Evolutionary conservation across 495 filamentous ascomycete species (phyloP), one percentile per base, ranked within the genome.

Genomic region (Lasiosphaeris hirsuta): DNA sequence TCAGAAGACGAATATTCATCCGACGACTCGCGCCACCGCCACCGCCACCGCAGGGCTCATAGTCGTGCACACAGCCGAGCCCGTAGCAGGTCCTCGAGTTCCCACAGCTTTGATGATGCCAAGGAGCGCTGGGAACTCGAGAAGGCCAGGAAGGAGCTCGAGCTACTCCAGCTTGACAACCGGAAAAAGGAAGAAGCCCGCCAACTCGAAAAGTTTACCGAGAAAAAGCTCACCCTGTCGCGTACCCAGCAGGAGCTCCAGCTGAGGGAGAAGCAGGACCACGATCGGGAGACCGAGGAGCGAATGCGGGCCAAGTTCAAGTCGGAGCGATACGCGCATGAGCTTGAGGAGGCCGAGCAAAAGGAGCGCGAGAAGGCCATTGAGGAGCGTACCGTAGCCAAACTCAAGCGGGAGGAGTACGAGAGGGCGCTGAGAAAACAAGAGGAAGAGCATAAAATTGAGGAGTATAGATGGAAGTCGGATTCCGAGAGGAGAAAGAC

Each of bases 381-480:
- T 50, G 68, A 75, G 4, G 66, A 72, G 60, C 53, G 53, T 15
- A 37, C 46, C n/a, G 41, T 41, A 7, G 41, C 41, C 15, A 72
- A 81, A 60, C 62, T 73, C 1, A 78, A 82, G 38, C 80, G 81
- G 34, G 71, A 75, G 39, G 76, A 80, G 14, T 67, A 78, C 48
- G 76, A 80, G 38, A 79, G 80, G 64, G 78, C 74, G 46, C 71
- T 37, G 43, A 34, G n/a, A 56, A 66, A 57, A 46, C 49, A 58
- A 17, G 65, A 69, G 13, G 60, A 73, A 44, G 68, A 68, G 44
- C 38, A 42, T 9, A 43, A 35, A 9, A 48, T 53, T 9, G 62
- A 66, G 62, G 59, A 69, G 46, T 56, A 61, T 70, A 75, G 57
- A 58, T 73, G 1, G 72, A 69, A 69, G 48, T 65, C 67, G 51